Percentiles rank a stretch among this genome's conserved stretches.
Conservation (phyloP, 192 early-diverging fungal species). For the Coemansia sp. region DNA sequence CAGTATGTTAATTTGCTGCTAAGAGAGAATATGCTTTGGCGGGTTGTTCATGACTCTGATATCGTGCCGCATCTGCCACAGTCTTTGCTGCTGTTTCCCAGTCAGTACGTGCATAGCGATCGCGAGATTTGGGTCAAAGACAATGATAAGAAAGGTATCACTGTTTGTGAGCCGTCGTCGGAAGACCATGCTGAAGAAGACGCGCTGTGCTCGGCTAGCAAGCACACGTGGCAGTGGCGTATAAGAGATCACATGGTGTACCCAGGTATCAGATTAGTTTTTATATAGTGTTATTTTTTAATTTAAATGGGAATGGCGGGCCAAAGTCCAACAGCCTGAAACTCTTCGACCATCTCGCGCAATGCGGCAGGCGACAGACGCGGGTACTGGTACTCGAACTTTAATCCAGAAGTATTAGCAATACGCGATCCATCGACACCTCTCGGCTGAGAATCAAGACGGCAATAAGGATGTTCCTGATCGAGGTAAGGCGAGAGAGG, state of each 20-base stretch:
- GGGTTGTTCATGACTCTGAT: conserved; percentile 36
- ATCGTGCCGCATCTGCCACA: conserved; percentile 31
- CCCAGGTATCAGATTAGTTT: conserved; percentile 21
- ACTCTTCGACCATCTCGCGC: conserved; percentile 74
- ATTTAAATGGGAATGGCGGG: conserved; percentile 49
- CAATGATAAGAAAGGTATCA: neutral
- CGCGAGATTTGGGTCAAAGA: conserved; percentile 35
- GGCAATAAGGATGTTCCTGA: conserved; percentile 86
- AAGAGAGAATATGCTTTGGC: neutral
- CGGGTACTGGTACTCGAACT: conserved; percentile 60
- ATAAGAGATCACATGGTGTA: conserved; percentile 35
- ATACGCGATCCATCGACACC: conserved; percentile 86
- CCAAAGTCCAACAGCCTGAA: conserved; percentile 81
- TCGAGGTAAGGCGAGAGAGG: conserved; percentile 93
- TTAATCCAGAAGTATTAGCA: conserved; percentile 63
- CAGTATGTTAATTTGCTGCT: conserved; percentile 33
- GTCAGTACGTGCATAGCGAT: conserved; percentile 27
- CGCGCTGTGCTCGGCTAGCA: conserved; percentile 28
- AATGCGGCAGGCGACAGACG: conserved; percentile 67
- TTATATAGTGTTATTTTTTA: neutral
- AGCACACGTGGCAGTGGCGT: conserved; percentile 22
- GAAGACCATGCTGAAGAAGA: neutral
- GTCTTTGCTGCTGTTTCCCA: neutral
- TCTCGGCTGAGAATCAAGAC: conserved; percentile 58
- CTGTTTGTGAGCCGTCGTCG: neutral